phyloP scores from a whole-genome alignment of 176 grass and related monocot species.

The Urochloa ruziziensis region DNA sequence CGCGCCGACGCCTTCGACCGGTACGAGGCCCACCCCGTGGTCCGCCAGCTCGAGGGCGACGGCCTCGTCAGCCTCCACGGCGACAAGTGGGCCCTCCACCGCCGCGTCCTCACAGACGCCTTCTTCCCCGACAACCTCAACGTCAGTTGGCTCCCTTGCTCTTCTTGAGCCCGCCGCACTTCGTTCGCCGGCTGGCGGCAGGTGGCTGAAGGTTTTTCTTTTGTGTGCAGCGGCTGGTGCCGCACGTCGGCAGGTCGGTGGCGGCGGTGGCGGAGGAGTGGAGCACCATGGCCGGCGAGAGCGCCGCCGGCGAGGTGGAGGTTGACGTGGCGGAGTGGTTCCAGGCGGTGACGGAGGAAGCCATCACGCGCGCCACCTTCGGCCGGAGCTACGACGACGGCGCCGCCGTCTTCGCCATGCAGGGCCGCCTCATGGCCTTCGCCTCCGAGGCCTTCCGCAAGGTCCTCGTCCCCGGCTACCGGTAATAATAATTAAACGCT shows the following conservation, averaged over 20 bases:
- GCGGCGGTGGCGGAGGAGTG: conserved; percentile 53
- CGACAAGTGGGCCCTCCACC: conserved; percentile 83
- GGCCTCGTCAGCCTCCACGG: conserved; percentile 80
- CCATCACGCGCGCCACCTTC: conserved; percentile 64
- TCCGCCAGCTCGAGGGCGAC: conserved; percentile 85
- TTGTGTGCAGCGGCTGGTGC: conserved; percentile 68
- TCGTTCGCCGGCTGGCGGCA: neutral
- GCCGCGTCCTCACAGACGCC: conserved; percentile 58
- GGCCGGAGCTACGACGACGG: conserved; percentile 78
- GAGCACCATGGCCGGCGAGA: conserved; percentile 36
- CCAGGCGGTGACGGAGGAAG: conserved; percentile 72
- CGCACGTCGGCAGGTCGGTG: conserved; percentile 61
- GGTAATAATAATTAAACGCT: no score
- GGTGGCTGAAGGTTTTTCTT: conserved; percentile 1
- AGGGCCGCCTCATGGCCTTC: conserved; percentile 70
- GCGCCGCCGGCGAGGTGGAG: conserved; percentile 78
- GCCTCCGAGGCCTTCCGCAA: conserved; percentile 84
- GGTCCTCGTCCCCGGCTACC: conserved; percentile 86
- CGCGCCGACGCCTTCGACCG: conserved; percentile 70
- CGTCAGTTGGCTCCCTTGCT: conserved; percentile 38
- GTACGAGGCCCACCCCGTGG: conserved; percentile 79
- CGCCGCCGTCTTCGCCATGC: conserved; percentile 65
- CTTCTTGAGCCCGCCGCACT: neutral
- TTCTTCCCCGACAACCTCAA: conserved; percentile 88
- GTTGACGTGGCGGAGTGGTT: conserved; percentile 88